Percentiles rank a stretch among this genome's conserved stretches.
Evolutionary conservation across 202 grass and related monocot species (phyloP).

Genomic region (Hordeum pubiflorum): DNA sequence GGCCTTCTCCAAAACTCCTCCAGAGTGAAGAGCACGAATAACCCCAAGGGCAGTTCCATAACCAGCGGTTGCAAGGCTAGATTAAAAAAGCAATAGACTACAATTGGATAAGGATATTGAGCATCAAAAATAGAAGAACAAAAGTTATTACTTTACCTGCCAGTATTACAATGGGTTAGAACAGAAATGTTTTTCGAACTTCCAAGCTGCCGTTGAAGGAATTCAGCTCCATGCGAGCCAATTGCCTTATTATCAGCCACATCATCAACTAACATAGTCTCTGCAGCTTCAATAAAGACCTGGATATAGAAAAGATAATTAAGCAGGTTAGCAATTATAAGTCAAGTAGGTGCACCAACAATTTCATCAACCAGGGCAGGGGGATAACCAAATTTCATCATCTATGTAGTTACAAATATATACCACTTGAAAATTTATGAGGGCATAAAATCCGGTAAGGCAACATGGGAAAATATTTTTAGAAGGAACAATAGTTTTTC

Average conservation of each 20-base stretch:
- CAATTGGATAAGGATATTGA: not conserved
- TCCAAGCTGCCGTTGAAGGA: slow-evolving; percentile 48
- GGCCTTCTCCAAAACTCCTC: slow-evolving; percentile 60
- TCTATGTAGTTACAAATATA: not conserved
- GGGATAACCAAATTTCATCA: not conserved
- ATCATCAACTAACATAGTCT: slow-evolving; percentile 84
- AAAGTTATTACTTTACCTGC: slow-evolving; percentile 45
- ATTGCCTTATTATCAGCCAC: slow-evolving; percentile 94
- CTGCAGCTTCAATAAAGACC: slow-evolving; percentile 76
- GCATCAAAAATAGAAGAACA: not conserved
- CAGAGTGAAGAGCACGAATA: slow-evolving; percentile 69
- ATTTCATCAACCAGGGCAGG: not conserved
- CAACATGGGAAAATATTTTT: not conserved
- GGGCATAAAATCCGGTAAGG: not conserved
- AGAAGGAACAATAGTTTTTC: not conserved
- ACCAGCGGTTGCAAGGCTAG: slow-evolving; percentile 92
- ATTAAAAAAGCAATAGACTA: not conserved
- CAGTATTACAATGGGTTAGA: slow-evolving; percentile 95
- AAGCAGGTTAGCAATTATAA: not conserved
- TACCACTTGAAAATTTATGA: not conserved
- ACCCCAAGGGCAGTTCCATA: slow-evolving; percentile 94
- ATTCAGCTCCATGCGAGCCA: slow-evolving; percentile 67
- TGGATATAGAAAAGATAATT: slow-evolving; percentile 20
- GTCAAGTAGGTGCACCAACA: not conserved
- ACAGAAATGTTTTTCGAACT: slow-evolving; percentile 46